Conservation (phyloP, 2,329 filamentous ascomycete species). For the Botryosphaeria dothidea region DNA sequence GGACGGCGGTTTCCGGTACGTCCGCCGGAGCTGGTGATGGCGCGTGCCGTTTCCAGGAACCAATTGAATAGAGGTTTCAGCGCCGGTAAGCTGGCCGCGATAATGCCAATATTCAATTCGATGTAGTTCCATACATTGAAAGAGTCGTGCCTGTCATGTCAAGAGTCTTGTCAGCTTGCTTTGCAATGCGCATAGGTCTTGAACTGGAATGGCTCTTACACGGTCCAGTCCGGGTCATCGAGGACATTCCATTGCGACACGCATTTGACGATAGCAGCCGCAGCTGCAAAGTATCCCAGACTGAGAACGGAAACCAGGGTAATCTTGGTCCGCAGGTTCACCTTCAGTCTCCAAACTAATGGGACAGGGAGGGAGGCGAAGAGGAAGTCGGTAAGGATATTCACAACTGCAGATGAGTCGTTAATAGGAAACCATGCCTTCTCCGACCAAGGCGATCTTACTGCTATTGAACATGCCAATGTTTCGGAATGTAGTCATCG, state of each 20-base stretch:
- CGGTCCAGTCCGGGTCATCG: constrained; percentile 36
- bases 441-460: constrained; percentile 24
- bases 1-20: not conserved
- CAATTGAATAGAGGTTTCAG: constrained; percentile 39
- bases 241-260: constrained; percentile 40
- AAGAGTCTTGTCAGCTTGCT: constrained; percentile 15
- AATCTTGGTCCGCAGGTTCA: constrained; percentile 48
- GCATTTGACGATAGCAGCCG: constrained; percentile 46
- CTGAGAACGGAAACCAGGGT: constrained; percentile 47
- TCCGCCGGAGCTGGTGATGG: constrained; percentile 22
- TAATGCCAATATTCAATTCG: constrained; percentile 47
- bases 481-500: constrained; percentile 40
- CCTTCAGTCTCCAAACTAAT: constrained; percentile 45
- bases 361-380: constrained; percentile 49
- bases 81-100: constrained; percentile 45
- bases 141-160: constrained; percentile 26
- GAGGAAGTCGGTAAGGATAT: constrained; percentile 51
- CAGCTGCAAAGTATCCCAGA: constrained; percentile 43
- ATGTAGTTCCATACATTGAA: constrained; percentile 50
- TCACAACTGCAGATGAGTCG: constrained; percentile 31
- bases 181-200: too few relatives aligned
- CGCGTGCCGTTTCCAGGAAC: constrained; percentile 31
- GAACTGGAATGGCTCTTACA: too few relatives aligned
- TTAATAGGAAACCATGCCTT: not conserved
- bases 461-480: constrained; percentile 51